These are phyloP conservation scores for Mycosphaerella sp. DNA, from an alignment of 2,329 filamentous ascomycete genomes.

Conservation along the genomic window DNA sequence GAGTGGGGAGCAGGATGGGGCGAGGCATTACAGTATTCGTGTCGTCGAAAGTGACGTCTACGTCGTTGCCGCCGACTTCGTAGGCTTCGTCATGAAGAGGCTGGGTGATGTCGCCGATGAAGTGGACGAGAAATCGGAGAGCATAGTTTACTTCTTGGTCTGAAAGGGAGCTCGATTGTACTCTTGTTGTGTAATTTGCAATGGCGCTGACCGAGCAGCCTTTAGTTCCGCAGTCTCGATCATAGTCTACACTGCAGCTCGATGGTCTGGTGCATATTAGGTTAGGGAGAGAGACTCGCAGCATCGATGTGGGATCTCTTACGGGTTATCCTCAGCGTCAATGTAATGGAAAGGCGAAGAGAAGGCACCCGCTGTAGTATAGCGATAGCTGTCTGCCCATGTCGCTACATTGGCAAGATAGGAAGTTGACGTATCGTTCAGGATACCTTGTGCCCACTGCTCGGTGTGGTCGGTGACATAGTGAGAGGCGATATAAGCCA, in stretches of 20 bases:
- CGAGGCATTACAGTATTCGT: slow-evolving; percentile 22
- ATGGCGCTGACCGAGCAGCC: slow-evolving; percentile 52
- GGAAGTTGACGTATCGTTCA: slow-evolving; percentile 39
- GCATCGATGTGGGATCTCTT: slow-evolving; percentile 22
- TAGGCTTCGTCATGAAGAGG: slow-evolving; percentile 55
- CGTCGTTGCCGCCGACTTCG: slow-evolving; percentile 40
- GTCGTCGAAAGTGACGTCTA: slow-evolving; percentile 41
- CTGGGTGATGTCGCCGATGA: slow-evolving; percentile 61
- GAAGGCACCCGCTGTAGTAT: slow-evolving; percentile 44
- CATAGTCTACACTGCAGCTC: slow-evolving; percentile 44
- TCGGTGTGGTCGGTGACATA: slow-evolving; percentile 42
- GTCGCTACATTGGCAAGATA: slow-evolving; percentile 49
- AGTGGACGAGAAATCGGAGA: slow-evolving; percentile 47
- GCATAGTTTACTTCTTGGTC: slow-evolving; percentile 37
- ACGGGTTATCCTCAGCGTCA: slow-evolving; percentile 45
- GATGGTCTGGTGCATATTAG: not conserved
- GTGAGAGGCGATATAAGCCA: slow-evolving; percentile 49
- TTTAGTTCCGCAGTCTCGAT: slow-evolving; percentile 46
- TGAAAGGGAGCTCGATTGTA: slow-evolving; percentile 28
- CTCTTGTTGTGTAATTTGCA: slow-evolving; percentile 45
- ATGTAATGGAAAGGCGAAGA: slow-evolving; percentile 48
- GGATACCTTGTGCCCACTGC: slow-evolving; percentile 40
- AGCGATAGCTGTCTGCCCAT: slow-evolving; percentile 50
- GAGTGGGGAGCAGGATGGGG: slow-evolving; percentile 25
- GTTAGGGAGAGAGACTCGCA: not conserved